A percentile compares a stretch with the other conserved stretches of the same genome.
Evolutionary conservation across 805 yeast species (phyloP).

Genomic region (Yarrowia phangngaensis): DNA sequence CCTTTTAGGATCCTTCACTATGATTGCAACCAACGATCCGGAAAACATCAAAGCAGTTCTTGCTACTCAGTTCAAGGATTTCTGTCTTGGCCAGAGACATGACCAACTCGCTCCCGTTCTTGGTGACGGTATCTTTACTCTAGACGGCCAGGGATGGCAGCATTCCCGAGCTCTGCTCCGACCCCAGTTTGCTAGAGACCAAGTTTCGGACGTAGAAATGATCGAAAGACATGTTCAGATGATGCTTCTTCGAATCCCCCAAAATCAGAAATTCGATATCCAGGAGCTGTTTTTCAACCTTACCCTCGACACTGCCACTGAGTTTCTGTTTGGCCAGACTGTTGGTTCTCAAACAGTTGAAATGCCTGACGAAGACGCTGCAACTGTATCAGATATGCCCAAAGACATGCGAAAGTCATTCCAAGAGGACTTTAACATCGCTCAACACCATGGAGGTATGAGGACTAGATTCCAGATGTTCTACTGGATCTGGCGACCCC

Average conservation of each 20-base stretch:
- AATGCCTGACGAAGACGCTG: slow-evolving; percentile 27
- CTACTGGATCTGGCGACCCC: slow-evolving; percentile 30
- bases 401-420: slow-evolving; percentile 30
- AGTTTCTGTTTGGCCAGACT: slow-evolving; percentile 39
- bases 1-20: slow-evolving; percentile 5
- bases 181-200: slow-evolving; percentile 40
- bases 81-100: slow-evolving; percentile 36
- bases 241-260: slow-evolving; percentile 26
- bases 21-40: slow-evolving; percentile 35
- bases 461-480: slow-evolving; percentile 32
- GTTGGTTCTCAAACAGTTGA: slow-evolving; percentile 32
- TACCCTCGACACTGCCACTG: slow-evolving; percentile 41
- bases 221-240: slow-evolving; percentile 35
- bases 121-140: slow-evolving; percentile 41
- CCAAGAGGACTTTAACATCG: slow-evolving; percentile 31
- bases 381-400: slow-evolving; percentile 26
- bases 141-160: slow-evolving; percentile 40
- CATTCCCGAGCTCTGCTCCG: slow-evolving; percentile 41
- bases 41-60: slow-evolving; percentile 39
- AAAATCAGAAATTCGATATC: slow-evolving; percentile 32
- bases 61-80: slow-evolving; percentile 38
- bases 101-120: slow-evolving; percentile 35
- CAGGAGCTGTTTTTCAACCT: slow-evolving; percentile 36
- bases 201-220: slow-evolving; percentile 35
- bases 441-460: slow-evolving; percentile 29